phyloP scores from a whole-genome alignment of 495 filamentous ascomycete species.

The Thermochaetoides thermophila region DNA sequence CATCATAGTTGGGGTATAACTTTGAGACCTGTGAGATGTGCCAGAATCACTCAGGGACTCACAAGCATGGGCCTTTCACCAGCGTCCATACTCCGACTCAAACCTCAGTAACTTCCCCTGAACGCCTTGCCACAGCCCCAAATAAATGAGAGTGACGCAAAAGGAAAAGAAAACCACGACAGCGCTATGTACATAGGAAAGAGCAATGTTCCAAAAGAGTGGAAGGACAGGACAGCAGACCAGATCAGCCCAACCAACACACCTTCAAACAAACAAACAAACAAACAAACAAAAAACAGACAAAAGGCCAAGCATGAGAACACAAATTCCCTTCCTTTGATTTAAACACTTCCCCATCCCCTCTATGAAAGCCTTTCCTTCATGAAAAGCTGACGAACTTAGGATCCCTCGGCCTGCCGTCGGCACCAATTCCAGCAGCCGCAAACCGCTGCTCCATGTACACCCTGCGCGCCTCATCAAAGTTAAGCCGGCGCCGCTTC shows the following conservation, averaged over 20 bases:
- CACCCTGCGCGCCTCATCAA: slow-evolving; percentile 80
- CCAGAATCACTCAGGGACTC: no score
- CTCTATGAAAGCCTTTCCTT: not conserved
- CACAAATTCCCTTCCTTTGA: not conserved
- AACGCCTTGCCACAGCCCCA: no score
- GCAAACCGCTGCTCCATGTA: slow-evolving; percentile 73
- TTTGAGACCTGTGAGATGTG: no score
- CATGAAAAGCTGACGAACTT: slow-evolving; percentile 90
- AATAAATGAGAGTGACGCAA: no score
- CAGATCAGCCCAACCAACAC: not conserved
- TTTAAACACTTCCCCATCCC: not conserved
- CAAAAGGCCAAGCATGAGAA: not conserved
- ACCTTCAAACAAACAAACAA: not conserved
- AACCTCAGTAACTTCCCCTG: no score
- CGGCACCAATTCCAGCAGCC: slow-evolving; percentile 73
- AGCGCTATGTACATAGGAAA: not conserved
- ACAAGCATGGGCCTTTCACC: no score
- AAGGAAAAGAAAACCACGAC: not conserved
- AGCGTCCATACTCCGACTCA: no score
- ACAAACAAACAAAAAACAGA: not conserved
- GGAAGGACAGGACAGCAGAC: not conserved
- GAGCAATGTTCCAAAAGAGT: not conserved
- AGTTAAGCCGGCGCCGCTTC: slow-evolving; percentile 57
- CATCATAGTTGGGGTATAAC: no score
- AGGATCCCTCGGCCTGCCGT: slow-evolving; percentile 79